Conservation (phyloP, 225 moss, liverwort and hornwort genomes). For the Polytrichum formosum region DNA sequence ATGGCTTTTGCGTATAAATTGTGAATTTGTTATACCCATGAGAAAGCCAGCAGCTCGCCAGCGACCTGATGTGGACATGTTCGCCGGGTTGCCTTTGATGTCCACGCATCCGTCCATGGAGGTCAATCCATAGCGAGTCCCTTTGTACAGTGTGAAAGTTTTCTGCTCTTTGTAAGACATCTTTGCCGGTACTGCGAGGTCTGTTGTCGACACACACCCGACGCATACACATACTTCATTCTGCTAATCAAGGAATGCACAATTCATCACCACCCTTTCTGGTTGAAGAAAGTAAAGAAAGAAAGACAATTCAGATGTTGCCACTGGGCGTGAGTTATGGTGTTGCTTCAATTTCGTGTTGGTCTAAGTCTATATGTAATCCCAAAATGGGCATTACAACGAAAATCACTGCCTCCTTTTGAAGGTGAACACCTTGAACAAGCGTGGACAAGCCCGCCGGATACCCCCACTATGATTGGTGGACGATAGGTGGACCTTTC, state of each 20-base stretch:
- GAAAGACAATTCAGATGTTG: no score
- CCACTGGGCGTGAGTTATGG: no score
- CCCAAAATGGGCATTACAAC: not conserved
- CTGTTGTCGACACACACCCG: not conserved
- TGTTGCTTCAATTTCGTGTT: no score
- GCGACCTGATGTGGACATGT: constrained; percentile 11
- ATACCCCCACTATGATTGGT: no score
- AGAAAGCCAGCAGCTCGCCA: constrained; percentile 11
- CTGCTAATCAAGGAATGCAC: not conserved
- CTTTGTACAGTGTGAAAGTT: not conserved
- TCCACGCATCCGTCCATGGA: constrained; percentile 5
- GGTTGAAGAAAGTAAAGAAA: not conserved
- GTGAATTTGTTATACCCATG: not conserved
- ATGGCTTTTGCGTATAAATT: no score
- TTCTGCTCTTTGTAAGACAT: not conserved
- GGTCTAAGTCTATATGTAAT: no score
- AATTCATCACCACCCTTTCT: not conserved
- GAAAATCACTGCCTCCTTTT: no score
- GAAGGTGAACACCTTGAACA: no score
- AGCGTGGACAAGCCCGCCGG: no score
- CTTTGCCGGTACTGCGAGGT: not conserved
- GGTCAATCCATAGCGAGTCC: not conserved
- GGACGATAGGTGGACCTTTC: no score
- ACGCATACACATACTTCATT: not conserved
- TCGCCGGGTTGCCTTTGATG: constrained; percentile 9